Evolutionary conservation across 139 green algal species (phyloP), one percentile per base, ranked within the genome.

Genomic region (Chlorella sp.): DNA sequence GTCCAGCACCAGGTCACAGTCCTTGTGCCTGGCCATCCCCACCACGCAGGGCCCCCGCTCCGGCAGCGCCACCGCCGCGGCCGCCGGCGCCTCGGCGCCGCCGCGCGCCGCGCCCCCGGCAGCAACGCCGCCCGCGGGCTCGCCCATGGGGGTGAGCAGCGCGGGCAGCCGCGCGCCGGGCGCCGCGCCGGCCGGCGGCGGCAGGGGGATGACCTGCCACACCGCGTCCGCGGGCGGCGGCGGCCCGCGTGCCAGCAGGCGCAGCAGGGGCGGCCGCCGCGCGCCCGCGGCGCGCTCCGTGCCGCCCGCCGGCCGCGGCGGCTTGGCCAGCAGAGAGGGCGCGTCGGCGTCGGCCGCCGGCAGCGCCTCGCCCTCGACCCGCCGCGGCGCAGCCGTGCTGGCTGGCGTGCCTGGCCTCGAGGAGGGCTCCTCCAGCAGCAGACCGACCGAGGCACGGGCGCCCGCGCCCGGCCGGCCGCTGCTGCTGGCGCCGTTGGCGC

Each of bases 1-100:
- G 31, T 88, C 74, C 43, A 89, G 21, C 27, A 87, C 56, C 15
- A 79, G 55, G 51, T 89, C 84, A 38, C 67, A 70, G 31, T 77
- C 71, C 0, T 65, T 42, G 56, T 50, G 53, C 11, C 27, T 25
- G 68, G 60, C 8, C 19, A 23, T 0, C 25, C 72, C 72, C 1
- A 77, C 35, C 0, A 77, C 23, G 60, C 72, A 77, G 21, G 72
- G 72, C 1, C 72, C 72, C 33, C 59, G 45, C 27, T 61, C 56
- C 33, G 72, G 72, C 60, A 77, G 17, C 7, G 35, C 42, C 58
- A 77, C 36, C 58, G 23, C 72, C 43, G 43, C 43, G 53, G 48
- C 19, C 53, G 15, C 33, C 56, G n/a, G 31, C 15, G 21, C 41
- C 1, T n/a, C 23, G 4, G 35, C n/a, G 25, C 14, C 35, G 11